phyloP scores from a whole-genome alignment of 352 stramenopile species.

The Aphanomyces invadans region DNA sequence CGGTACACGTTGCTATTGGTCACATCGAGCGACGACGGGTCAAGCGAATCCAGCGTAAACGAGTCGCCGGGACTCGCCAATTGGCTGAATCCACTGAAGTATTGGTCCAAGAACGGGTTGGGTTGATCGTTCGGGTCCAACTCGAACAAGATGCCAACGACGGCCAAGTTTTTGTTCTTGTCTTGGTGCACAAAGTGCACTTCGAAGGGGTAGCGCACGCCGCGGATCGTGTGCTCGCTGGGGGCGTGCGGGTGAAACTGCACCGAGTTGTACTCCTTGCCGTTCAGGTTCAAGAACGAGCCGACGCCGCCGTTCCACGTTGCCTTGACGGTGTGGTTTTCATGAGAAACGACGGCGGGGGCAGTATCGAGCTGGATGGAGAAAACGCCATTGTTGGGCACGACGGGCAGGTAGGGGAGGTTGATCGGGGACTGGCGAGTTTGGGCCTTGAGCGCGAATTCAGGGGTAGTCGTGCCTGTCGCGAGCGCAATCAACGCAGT shows the following conservation, averaged over 20 bases:
- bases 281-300: conserved; percentile 22
- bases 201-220: conserved; percentile 30
- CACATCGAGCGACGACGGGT: conserved; percentile 11
- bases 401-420: too few relatives aligned
- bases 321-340: conserved; percentile 16
- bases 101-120: conserved; percentile 48
- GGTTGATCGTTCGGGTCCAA: conserved; percentile 20
- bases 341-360: not conserved
- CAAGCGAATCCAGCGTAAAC: not conserved
- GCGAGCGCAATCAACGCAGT: too few relatives aligned
- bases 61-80: conserved; percentile 25
- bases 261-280: conserved; percentile 27
- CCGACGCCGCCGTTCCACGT: not conserved
- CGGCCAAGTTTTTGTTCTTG: conserved; percentile 33
- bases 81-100: conserved; percentile 39
- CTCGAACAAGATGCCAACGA: conserved; percentile 52
- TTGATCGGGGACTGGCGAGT: too few relatives aligned
- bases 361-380: conserved; percentile 23
- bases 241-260: conserved; percentile 40
- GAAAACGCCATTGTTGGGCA: conserved; percentile 26
- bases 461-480: too few relatives aligned
- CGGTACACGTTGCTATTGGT: conserved; percentile 37
- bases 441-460: too few relatives aligned
- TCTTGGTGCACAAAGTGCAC: conserved; percentile 41
- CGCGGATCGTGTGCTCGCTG: conserved; percentile 36